Evolutionary conservation across 495 filamentous ascomycete species (phyloP).

Genomic region (Penicillium arizonense): DNA sequence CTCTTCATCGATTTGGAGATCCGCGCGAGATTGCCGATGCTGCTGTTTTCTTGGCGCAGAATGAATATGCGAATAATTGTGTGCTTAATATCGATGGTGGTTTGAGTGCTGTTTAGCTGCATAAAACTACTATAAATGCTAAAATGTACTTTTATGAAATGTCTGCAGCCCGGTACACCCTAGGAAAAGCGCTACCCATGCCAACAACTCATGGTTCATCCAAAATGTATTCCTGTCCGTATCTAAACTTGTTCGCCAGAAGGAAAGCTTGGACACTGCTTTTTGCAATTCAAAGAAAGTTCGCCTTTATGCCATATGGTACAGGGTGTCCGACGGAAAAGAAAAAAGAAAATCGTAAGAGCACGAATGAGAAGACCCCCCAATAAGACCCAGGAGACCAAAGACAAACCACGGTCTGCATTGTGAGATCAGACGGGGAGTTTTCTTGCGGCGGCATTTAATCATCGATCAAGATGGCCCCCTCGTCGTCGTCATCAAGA

Average conservation of each 20-base stretch:
- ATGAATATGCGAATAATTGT: conserved; percentile 80
- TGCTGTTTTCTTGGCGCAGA: conserved; percentile 72
- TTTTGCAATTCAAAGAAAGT: not conserved
- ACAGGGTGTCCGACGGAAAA: conserved; percentile 5
- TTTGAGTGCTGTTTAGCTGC: conserved; percentile 58
- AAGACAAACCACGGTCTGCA: not conserved
- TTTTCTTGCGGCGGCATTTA: not conserved
- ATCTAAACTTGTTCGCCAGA: not conserved
- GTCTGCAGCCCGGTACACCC: not conserved
- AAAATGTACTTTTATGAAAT: not conserved
- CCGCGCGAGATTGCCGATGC: conserved; percentile 76
- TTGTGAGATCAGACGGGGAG: not conserved
- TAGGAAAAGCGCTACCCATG: no score
- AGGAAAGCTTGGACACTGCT: not conserved
- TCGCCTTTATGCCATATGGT: conserved; percentile 18
- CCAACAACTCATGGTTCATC: no score
- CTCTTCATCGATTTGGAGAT: conserved; percentile 66
- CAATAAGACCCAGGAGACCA: not conserved
- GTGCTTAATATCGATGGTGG: conserved; percentile 86
- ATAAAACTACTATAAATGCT: not conserved
- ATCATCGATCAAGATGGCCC: conserved; percentile 77
- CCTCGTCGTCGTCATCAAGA: conserved; percentile 57
- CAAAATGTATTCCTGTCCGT: not conserved
- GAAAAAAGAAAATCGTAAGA: not conserved
- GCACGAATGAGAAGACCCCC: no score